These are phyloP conservation scores for Elongisporangium prolatum DNA, from an alignment of 352 stramenopile species.

Conservation along the genomic window DNA sequence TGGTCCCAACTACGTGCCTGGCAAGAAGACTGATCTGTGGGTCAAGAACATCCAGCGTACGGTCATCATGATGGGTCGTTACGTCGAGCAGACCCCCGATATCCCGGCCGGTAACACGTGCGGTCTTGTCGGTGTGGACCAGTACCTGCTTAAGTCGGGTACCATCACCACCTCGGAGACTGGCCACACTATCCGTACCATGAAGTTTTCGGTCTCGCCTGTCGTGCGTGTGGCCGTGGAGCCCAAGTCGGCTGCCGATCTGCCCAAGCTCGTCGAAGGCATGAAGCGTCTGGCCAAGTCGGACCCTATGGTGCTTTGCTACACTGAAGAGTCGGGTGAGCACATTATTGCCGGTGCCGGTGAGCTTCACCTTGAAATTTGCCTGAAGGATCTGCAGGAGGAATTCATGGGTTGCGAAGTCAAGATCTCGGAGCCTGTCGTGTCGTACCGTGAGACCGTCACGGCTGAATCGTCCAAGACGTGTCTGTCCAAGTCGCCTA, in stretches of 20 bases:
- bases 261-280: slow-evolving; percentile 99
- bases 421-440: slow-evolving; percentile 98
- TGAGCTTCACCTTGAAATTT: slow-evolving; percentile 99
- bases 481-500: slow-evolving; percentile 99
- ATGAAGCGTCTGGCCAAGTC: slow-evolving; percentile 99
- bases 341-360: slow-evolving; percentile 99
- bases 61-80: slow-evolving; percentile 99
- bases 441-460: slow-evolving; percentile 99
- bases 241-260: slow-evolving; percentile 97
- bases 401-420: slow-evolving; percentile 99
- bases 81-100: slow-evolving; percentile 97
- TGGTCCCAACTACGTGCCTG: slow-evolving; percentile 99
- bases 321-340: slow-evolving; percentile 99
- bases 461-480: slow-evolving; percentile 93
- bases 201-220: slow-evolving; percentile 99
- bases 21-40: slow-evolving; percentile 99
- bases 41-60: slow-evolving; percentile 99
- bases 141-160: slow-evolving; percentile 99
- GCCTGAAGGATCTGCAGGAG: slow-evolving; percentile 99
- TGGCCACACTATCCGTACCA: slow-evolving; percentile 98
- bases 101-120: slow-evolving; percentile 99
- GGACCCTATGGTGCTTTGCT: slow-evolving; percentile 99
- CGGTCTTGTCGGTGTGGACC: slow-evolving; percentile 98
- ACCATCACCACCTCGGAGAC: slow-evolving; percentile 98
- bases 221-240: slow-evolving; percentile 99